phyloP scores from a whole-genome alignment of 2,329 filamentous ascomycete species.

The Lecanicillium sp. region DNA sequence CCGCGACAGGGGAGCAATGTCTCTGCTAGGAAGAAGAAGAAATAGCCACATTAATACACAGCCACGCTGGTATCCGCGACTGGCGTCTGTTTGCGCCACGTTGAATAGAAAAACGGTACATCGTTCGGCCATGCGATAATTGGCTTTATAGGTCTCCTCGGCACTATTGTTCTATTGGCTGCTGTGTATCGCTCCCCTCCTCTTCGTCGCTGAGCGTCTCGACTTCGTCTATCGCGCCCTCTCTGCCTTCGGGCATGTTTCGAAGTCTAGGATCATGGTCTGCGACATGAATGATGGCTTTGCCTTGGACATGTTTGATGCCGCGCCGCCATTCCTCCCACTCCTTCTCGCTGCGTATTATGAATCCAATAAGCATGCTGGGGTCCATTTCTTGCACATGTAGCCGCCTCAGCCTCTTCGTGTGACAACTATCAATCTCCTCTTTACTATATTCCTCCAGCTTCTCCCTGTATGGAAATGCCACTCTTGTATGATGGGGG shows the following conservation, averaged over 20 bases:
- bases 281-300: constrained; percentile 79
- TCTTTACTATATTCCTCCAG: constrained; percentile 56
- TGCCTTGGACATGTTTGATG: constrained; percentile 71
- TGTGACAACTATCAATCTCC: constrained; percentile 82
- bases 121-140: too few species aligned
- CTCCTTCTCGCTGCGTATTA: constrained; percentile 76
- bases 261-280: constrained; percentile 57
- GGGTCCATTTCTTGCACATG: constrained; percentile 93
- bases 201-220: constrained; percentile 75
- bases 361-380: constrained; percentile 92
- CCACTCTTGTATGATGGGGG: constrained; percentile 77
- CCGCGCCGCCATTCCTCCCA: constrained; percentile 76
- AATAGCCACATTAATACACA: too few species aligned
- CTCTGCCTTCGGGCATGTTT: constrained; percentile 51
- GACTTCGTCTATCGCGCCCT: constrained; percentile 80
- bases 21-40: background rate
- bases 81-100: too few species aligned
- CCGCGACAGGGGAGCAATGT: background rate
- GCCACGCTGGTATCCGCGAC: too few species aligned
- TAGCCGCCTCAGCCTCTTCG: constrained; percentile 72
- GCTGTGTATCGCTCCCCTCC: constrained; percentile 17
- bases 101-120: too few species aligned
- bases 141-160: too few species aligned
- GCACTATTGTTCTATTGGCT: too few species aligned
- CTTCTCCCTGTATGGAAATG: constrained; percentile 57